A percentile compares a stretch with the other conserved stretches of the same genome.
Evolutionary conservation across 192 early-diverging fungal genomes (phyloP).

Genomic region (Jimgerdemannia flammicorona): DNA sequence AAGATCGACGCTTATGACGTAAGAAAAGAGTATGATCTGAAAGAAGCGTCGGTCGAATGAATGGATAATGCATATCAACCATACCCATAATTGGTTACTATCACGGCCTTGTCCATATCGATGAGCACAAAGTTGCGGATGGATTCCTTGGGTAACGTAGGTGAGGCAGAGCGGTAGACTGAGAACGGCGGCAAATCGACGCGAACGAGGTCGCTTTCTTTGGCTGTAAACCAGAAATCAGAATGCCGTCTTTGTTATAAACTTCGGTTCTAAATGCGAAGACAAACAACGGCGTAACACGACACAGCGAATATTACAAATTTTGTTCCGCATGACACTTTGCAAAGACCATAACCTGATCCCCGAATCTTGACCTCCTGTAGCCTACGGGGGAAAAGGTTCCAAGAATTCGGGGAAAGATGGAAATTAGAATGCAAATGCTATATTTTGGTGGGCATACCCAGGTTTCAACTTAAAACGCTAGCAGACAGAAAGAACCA

Average conservation of each 20-base stretch:
- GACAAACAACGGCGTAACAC: too few species aligned
- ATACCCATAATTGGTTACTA: constrained; percentile 44
- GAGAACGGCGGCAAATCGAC: constrained; percentile 9
- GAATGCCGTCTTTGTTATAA: not conserved
- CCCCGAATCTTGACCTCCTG: constrained; percentile 80
- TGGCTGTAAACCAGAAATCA: constrained; percentile 27
- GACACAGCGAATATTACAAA: constrained; percentile 28
- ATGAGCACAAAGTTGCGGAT: constrained; percentile 47
- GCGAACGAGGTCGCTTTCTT: constrained; percentile 24
- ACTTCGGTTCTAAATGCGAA: too few species aligned
- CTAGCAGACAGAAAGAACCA: too few species aligned
- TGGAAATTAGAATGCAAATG: too few species aligned
- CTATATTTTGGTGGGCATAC: too few species aligned
- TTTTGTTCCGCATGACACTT: constrained; percentile 46
- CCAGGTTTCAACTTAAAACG: too few species aligned
- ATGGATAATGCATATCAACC: not conserved
- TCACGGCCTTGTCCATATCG: constrained; percentile 18
- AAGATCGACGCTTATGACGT: not conserved
- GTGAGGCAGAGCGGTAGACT: constrained; percentile 6
- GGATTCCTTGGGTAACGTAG: constrained; percentile 22
- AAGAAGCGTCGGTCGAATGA: not conserved
- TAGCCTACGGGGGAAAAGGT: constrained; percentile 29
- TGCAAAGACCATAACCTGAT: constrained; percentile 68
- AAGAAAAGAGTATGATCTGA: not conserved
- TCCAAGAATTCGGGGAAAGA: too few species aligned